Percentiles rank a stretch among this genome's conserved stretches.
These are phyloP conservation scores for Tilletia caries DNA, from an alignment of 1,284 basidiomycete species.

Conservation along the genomic window DNA sequence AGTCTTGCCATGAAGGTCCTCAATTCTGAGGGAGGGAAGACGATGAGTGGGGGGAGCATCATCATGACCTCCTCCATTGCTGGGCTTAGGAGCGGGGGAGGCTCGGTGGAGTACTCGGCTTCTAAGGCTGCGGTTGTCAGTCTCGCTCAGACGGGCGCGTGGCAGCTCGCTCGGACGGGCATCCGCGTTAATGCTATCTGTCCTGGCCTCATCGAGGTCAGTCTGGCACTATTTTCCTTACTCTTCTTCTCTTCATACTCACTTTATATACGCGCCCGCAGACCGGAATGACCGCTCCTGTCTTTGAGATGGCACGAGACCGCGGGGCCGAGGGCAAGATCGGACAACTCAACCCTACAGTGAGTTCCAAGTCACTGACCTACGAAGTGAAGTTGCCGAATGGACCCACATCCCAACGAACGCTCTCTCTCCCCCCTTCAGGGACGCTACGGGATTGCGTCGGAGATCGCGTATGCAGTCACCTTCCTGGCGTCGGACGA, in stretches of 20 bases:
- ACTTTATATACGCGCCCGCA: conserved; percentile 17
- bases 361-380: conserved; percentile 58
- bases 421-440: conserved; percentile 9
- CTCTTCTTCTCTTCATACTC: conserved; percentile 13
- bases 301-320: conserved; percentile 73
- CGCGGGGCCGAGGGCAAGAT: conserved; percentile 72
- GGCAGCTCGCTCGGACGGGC: conserved; percentile 75
- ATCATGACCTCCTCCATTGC: conserved; percentile 91
- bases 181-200: conserved; percentile 86
- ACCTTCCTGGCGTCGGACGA: conserved; percentile 81
- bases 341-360: conserved; percentile 79
- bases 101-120: conserved; percentile 71
- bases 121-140: conserved; percentile 61
- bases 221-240: conserved; percentile 16
- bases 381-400: conserved; percentile 56
- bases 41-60: conserved; percentile 72
- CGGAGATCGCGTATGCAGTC: conserved; percentile 73
- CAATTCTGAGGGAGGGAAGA: conserved; percentile 54
- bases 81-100: conserved; percentile 78
- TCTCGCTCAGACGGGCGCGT: conserved; percentile 74
- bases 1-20: conserved; percentile 71
- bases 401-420: too few relatives aligned
- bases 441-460: conserved; percentile 6
- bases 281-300: conserved; percentile 73
- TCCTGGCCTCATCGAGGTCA: conserved; percentile 75